A percentile compares a stretch with the other conserved stretches of the same genome.
phyloP scores from a whole-genome alignment of 441 rosid genomes.

The Lepidium campestre region DNA sequence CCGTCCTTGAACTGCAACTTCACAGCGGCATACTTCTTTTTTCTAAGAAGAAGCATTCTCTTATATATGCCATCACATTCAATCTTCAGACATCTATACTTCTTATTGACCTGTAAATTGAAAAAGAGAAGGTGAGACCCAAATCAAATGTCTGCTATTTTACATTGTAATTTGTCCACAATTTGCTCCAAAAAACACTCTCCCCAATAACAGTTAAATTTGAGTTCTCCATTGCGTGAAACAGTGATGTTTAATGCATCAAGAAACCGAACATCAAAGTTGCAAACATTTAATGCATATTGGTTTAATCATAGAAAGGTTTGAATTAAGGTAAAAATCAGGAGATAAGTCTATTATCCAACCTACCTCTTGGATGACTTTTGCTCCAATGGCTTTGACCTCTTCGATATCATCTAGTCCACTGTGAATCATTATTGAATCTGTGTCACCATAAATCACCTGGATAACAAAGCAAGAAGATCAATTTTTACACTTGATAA shows the following conservation, averaged over 20 bases:
- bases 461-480: conserved; percentile 33
- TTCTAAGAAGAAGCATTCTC: conserved; percentile 95
- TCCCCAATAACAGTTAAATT: not conserved
- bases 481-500: conserved; percentile 9
- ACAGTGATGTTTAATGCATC: not conserved
- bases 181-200: not conserved
- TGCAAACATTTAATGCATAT: not conserved
- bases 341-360: conserved; percentile 10
- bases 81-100: conserved; percentile 80
- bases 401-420: conserved; percentile 77
- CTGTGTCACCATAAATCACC: conserved; percentile 98
- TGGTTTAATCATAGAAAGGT: not conserved
- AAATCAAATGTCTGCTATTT: conserved; percentile 6
- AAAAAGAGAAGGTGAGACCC: conserved; percentile 12
- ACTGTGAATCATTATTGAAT: conserved; percentile 96
- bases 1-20: conserved; percentile 82
- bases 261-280: not conserved
- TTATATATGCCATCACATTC: conserved; percentile 93
- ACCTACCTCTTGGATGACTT: conserved; percentile 87
- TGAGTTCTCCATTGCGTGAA: too few species aligned
- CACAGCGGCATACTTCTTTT: conserved; percentile 98
- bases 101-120: conserved; percentile 76
- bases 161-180: not conserved
- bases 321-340: not conserved
- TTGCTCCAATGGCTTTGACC: conserved; percentile 69